Conservation (phyloP, 805 yeast genomes). For the Cyberlindnera xylosilytica region DNA sequence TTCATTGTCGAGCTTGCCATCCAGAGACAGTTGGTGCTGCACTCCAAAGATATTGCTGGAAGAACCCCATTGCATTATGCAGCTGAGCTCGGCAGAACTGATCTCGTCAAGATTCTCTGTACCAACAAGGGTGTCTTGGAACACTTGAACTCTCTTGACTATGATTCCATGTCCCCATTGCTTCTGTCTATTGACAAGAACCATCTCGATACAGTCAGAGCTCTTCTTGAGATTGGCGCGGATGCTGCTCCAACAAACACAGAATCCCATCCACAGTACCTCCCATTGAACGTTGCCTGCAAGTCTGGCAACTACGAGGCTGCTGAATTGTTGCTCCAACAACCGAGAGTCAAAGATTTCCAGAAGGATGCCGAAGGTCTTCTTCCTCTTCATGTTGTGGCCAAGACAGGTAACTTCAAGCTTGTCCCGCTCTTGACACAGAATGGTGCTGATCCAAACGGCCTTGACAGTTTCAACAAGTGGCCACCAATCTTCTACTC, state of each 20-base stretch:
- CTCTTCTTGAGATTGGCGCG: slow-evolving; percentile 46
- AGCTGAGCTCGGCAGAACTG: slow-evolving; percentile 52
- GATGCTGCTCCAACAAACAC: slow-evolving; percentile 46
- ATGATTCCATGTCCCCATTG: slow-evolving; percentile 79
- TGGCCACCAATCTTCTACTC: slow-evolving; percentile 96
- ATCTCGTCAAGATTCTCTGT: slow-evolving; percentile 38
- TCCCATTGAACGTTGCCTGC: slow-evolving; percentile 85
- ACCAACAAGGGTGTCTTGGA: slow-evolving; percentile 25
- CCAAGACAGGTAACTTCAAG: slow-evolving; percentile 74
- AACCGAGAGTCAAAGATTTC: slow-evolving; percentile 37
- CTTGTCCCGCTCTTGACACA: slow-evolving; percentile 65
- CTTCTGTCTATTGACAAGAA: slow-evolving; percentile 72
- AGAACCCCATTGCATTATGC: slow-evolving; percentile 88
- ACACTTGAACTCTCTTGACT: slow-evolving; percentile 48
- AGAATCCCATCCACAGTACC: slow-evolving; percentile 57
- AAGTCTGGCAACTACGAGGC: slow-evolving; percentile 74
- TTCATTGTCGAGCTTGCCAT: slow-evolving; percentile 25
- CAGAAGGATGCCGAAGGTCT: slow-evolving; percentile 81
- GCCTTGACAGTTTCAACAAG: slow-evolving; percentile 76
- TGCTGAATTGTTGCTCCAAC: slow-evolving; percentile 43
- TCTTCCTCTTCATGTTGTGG: slow-evolving; percentile 82
- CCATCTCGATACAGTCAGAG: slow-evolving; percentile 51
- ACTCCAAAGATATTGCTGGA: slow-evolving; percentile 62
- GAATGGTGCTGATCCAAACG: slow-evolving; percentile 77
- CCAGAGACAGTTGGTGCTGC: slow-evolving; percentile 26